Base-by-base conservation (phyloP, 768 basidiomycete species). In the Postia placenta region DNA sequence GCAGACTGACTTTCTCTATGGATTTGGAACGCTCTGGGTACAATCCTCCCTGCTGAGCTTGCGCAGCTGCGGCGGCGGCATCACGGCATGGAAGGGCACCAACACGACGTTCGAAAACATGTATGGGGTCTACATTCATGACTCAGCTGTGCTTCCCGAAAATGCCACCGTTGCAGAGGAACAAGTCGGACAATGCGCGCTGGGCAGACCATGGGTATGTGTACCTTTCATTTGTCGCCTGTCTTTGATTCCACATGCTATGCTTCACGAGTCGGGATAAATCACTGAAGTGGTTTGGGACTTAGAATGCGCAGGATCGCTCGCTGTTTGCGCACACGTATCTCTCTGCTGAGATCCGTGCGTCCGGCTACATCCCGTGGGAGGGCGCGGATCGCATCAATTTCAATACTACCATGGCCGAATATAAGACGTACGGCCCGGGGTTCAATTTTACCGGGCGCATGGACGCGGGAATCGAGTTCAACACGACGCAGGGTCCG, bases 51-150 rank as follows among this genome's bases (percentile, higher is more conserved):
- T 73, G 19, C 67, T 86, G 1, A 81, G 82, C 2, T 81, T 78
- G 47, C 74, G 83, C 19, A 81, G 70, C 0, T 83, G 80, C 49
- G 82, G 82, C 0, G 84, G 83, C 2, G 81, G 80, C 0, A 70
- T 85, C 12, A 74, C 74, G 11, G 83, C 83, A 0, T 85, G 83
- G 83, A 74, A 73, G 47, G 81, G 83, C 2, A 75, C 73, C 3
- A 77, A 80, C 58, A 63, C 74, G 36, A 74, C 74, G 0, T 71
- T 75, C 55, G 19, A 7, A 7, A 75, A 79, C 50, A 68, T 70
- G 5, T 79, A 79, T 49, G 80, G 79, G 1, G 77, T 76, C 5
- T 82, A 79, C 57, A 74, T 83, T 6, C 59, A 73, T 0, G 62
- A 80, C 54, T 80, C 80, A 0, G 66, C 59, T 2, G 76, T 83